phyloP scores from a whole-genome alignment of 1,284 basidiomycete species.

The Cutaneotrichosporon spelunceum region DNA sequence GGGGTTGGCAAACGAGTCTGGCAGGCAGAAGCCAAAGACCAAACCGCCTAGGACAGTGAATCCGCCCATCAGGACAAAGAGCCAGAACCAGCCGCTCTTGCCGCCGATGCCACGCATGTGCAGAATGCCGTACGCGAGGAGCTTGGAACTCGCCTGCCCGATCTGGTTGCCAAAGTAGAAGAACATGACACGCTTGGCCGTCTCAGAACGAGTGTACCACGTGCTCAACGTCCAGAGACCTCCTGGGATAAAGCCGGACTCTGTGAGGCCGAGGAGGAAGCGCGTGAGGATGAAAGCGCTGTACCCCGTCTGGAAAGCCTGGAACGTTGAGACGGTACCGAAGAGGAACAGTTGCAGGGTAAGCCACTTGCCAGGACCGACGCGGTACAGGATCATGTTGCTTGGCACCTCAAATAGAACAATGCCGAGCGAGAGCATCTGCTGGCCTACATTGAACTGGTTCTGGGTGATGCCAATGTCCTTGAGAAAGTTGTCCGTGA shows the following conservation, averaged over 20 bases:
- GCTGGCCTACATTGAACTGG: slow-evolving; percentile 40
- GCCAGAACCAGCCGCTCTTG: slow-evolving; percentile 32
- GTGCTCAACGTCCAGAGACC: slow-evolving; percentile 26
- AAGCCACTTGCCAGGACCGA: slow-evolving; percentile 31
- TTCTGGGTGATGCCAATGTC: slow-evolving; percentile 38
- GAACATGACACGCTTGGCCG: slow-evolving; percentile 33
- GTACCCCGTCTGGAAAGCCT: slow-evolving; percentile 36
- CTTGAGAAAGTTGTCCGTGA: slow-evolving; percentile 35
- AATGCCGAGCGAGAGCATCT: slow-evolving; percentile 39
- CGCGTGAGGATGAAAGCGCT: slow-evolving; percentile 36
- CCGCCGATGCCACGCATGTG: slow-evolving; percentile 34
- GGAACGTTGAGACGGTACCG: slow-evolving; percentile 36
- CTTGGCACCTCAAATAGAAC: slow-evolving; percentile 39
- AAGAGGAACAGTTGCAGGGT: slow-evolving; percentile 35
- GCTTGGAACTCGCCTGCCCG: slow-evolving; percentile 25
- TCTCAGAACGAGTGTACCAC: slow-evolving; percentile 33
- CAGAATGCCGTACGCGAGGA: slow-evolving; percentile 34
- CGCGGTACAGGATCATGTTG: slow-evolving; percentile 31
- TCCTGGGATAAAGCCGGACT: slow-evolving; percentile 36
- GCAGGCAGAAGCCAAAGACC: slow-evolving; percentile 36
- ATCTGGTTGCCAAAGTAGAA: slow-evolving; percentile 39
- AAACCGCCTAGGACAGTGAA: slow-evolving; percentile 34
- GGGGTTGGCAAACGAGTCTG: slow-evolving; percentile 30
- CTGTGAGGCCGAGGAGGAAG: slow-evolving; percentile 32
- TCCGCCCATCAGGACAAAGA: slow-evolving; percentile 32